Base-by-base conservation (phyloP, 768 basidiomycete genomes). In the Pleurotus sapidus region DNA sequence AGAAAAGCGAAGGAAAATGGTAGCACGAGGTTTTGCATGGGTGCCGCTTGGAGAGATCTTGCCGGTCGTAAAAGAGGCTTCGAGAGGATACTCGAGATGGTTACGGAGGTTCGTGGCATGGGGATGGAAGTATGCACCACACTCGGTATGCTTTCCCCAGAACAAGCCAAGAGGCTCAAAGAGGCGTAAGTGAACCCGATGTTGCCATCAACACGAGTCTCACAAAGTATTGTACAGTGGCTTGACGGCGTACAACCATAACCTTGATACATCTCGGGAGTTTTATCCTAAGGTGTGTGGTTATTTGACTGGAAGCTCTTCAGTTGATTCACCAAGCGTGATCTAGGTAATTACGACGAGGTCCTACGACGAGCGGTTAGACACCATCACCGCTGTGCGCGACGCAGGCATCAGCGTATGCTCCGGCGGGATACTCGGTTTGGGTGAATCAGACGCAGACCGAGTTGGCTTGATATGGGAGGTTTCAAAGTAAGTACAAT, bases 91-190 rank as follows among this genome's bases (percentile, higher is more conserved):
- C 75, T 98, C 61, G 77, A 85, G 61, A 98, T 98, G 95, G 95
- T 98, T 57, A 79, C 81, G 37, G 83, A 92, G 71, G 86, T 93
- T 70, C 86, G 95, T 61, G 91, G 84, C 17, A 95, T 98, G 92
- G 95, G 89, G 40, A 97, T 99, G 96, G 96, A 99, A 74, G 96
- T 99, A 23, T 99, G 96, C 77, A 98, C 96, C 42, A 99, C 96
- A 4, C 84, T 99, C 27, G 96, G 96, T 46, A 98, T 99, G 96
- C 80, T 99, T 47, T 85, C 87, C 9, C 91, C 95, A 20, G 93
- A 95, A 58, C 96, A 99, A 72, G 96, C 96, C 23, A 77, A 77
- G 60, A 88, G 88, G 64, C 79, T 99, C 60, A 98, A 98, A 71
- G 87, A 95, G 75, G 96, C 96, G 91, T 92, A 70, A 62, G 88